Evolutionary conservation across 225 moss, liverwort and hornwort species (phyloP).

Genomic region (Physcomitrium patens): DNA sequence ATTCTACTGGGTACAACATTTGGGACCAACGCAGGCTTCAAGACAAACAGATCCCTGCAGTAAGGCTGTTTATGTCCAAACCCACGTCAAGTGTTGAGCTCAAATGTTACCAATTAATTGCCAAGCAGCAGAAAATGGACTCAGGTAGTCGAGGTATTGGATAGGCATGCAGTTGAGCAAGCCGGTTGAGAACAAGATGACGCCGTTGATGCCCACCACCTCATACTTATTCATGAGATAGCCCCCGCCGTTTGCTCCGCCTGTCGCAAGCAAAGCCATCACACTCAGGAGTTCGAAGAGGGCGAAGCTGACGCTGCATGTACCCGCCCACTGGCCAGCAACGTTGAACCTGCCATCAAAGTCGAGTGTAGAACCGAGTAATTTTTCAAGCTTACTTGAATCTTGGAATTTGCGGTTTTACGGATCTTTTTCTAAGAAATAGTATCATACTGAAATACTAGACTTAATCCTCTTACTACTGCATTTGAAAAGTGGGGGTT

Average conservation of each 20-base stretch:
- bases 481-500: neutral
- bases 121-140: conserved; percentile 57
- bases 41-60: too few species aligned
- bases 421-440: neutral
- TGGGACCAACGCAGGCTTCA: too few species aligned
- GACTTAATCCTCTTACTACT: too few species aligned
- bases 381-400: too few species aligned
- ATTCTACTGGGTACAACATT: too few species aligned
- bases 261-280: conserved; percentile 57
- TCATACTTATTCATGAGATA: conserved; percentile 52
- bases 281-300: conserved; percentile 53
- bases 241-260: conserved; percentile 66
- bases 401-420: too few species aligned
- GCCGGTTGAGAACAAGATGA: conserved; percentile 32
- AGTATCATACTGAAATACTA: neutral
- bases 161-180: conserved; percentile 64
- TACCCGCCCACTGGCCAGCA: conserved; percentile 63
- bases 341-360: conserved; percentile 59
- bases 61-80: too few species aligned
- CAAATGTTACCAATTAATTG: conserved; percentile 46
- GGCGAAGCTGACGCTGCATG: conserved; percentile 61
- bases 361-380: neutral
- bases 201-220: conserved; percentile 34
- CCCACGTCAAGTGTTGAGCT: too few species aligned
- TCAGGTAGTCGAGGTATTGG: conserved; percentile 46